Conservation (phyloP, 257 asterid genomes). For the Salvia rosmarinus region DNA sequence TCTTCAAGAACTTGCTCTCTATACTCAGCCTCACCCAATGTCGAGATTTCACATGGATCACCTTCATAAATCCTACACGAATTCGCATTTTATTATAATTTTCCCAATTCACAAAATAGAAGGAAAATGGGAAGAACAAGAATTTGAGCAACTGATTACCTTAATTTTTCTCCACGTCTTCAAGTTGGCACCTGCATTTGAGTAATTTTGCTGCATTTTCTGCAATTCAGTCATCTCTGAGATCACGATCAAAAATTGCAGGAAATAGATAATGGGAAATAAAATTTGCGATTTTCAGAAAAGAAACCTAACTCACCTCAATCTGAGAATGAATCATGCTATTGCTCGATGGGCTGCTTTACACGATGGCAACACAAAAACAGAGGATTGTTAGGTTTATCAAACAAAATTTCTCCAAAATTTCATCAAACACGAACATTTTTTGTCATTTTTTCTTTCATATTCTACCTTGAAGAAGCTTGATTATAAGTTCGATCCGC, state of each 20-base stretch:
- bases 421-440: not conserved
- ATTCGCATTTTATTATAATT: not conserved
- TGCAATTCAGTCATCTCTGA: conserved; percentile 34
- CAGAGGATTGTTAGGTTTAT: not conserved
- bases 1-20: conserved; percentile 77
- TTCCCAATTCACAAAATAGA: not conserved
- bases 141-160: conserved; percentile 39
- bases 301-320: conserved; percentile 48
- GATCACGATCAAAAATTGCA: not conserved
- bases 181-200: conserved; percentile 63
- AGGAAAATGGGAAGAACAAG: not conserved
- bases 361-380: conserved; percentile 9
- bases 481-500: conserved; percentile 49
- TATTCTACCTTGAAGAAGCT: conserved; percentile 55
- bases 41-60: conserved; percentile 56
- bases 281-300: not conserved
- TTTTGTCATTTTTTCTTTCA: no score
- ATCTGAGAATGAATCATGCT: conserved; percentile 61
- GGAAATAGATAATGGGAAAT: not conserved
- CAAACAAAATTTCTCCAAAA: not conserved
- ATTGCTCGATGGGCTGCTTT: conserved; percentile 59
- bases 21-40: conserved; percentile 70
- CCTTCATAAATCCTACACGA: conserved; percentile 68
- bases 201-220: conserved; percentile 74
- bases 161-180: conserved; percentile 68